Base-by-base conservation (phyloP, 352 stramenopile genomes). In the Globisporangium acanthophoron region DNA sequence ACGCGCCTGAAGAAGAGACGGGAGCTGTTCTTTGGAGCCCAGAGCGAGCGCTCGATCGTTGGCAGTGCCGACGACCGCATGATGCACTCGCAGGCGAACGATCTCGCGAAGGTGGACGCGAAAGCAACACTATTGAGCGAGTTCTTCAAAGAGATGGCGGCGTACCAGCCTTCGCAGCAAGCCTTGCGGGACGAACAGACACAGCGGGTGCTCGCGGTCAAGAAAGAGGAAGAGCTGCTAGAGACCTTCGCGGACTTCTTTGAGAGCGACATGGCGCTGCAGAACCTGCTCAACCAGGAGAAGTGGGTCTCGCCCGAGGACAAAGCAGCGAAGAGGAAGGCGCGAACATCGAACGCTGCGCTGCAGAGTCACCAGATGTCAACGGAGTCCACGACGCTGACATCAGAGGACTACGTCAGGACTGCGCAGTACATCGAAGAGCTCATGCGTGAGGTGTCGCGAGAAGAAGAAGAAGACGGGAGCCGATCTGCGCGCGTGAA, bases 61-160 rank as follows among this genome's bases (percentile, higher is more conserved):
- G 21, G 1, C 21, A 24, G 21, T 1, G 21, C 21, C 21, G 21
- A 24, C 21, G 21, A 24, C 21, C 21, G 21, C 21, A 24, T 24
- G 21, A 21, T 24, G 29, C 37, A 3, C 15, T 52, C 52, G 0
- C 61, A 73, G 9, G 47, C 71, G 3, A 56, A 73, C 27, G 55
- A 58, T 15, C 62, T 64, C 9, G 65, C 63, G 8, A 64, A 68
- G 24, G 45, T 50, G 1, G 39, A 61, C 41, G 39, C 56, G 11
- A 49, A 56, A 46, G 56, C 54, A 13, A 24, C 8, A 7, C 27
- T 68, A 0, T 33, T 87, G 21, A 61, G 64, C 8, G 68, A 64
- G 5, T 87, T 87, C 37, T 85, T 85, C 55, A 65, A 70, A 18
- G 74, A 85, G 8, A 87, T 85, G 73, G 77, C 74, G 12, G 44